Base-by-base conservation (phyloP, 768 basidiomycete species). In the Serendipita sp. region DNA sequence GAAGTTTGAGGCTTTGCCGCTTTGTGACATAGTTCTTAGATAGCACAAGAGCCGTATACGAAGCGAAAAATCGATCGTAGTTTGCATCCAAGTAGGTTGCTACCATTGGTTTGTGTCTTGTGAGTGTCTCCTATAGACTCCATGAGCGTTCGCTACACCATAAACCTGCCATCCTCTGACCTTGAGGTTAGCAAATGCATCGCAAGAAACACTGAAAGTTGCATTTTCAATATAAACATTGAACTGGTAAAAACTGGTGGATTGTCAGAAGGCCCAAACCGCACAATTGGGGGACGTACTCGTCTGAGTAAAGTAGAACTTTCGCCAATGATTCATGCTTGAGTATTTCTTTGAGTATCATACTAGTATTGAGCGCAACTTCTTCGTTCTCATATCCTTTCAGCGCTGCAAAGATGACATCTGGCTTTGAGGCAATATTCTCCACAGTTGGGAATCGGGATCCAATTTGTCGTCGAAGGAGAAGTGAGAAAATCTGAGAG, bases 21-120 rank as follows among this genome's bases (percentile, higher is more conserved):
- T 98, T 98, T n/a, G 96, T 99, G 65, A 99, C 96, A 73, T 98
- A 98, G 79, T 98, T 98, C 71, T 79, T 81, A 18, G 95, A 98
- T 44, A 91, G 80, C 68, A 98, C 88, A 67, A 99, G 86, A 16
- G 87, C 87, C 15, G 90, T 90, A 77, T 93, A 98, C 63, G 92
- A 91, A 35, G 84, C 82, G 80, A 99, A 99, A 80, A 98, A 99
- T 92, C 90, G 81, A 70, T 99, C 96, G 72, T 98, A 99, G 73
- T 97, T 92, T 80, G 87, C 89, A 73, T 98, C 96, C 4, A 99
- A 80, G 73, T 93, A 99, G 67, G 90, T 86, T 0, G 95, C 94
- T 0, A 98, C 96, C 91, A 99, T 97, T 3, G 91, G 83, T 73
- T 98, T 99, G 75, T 99, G 96, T 68, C 91, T 82, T 30, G 96